Conservation (phyloP, 202 grass and related monocot genomes). For the Elaeis oleifera region DNA sequence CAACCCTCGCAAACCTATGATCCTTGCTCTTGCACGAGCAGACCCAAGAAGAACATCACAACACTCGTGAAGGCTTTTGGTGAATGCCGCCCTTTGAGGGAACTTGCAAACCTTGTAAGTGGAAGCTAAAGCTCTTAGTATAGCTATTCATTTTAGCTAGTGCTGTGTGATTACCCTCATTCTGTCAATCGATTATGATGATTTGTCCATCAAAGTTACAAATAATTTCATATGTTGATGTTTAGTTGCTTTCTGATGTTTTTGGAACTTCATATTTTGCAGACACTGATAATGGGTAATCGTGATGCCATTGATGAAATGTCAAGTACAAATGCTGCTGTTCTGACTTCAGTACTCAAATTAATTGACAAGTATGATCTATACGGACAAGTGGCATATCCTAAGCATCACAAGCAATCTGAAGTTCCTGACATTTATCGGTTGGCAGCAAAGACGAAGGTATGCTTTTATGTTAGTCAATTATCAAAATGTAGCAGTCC, state of each 20-base stretch:
- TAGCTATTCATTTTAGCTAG: background rate
- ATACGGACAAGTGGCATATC: conserved; percentile 77
- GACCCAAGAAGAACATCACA: conserved; percentile 83
- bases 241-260: no score
- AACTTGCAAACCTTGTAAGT: conserved; percentile 80
- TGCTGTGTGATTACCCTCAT: background rate
- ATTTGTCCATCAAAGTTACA: no score
- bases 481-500: no score
- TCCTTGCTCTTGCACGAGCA: conserved; percentile 65
- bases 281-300: conserved; percentile 91
- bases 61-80: conserved; percentile 84
- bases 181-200: conserved; percentile 9
- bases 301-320: conserved; percentile 87
- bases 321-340: conserved; percentile 57
- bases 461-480: conserved; percentile 16
- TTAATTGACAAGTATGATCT: conserved; percentile 86
- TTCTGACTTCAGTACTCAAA: conserved; percentile 65
- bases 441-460: conserved; percentile 77
- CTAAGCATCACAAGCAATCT: conserved; percentile 87
- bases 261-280: background rate
- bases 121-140: background rate
- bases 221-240: no score
- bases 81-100: conserved; percentile 60
- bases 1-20: conserved; percentile 83
- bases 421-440: conserved; percentile 87